These are phyloP conservation scores for Penicillium turbatum DNA, from an alignment of 495 filamentous ascomycete species.

Conservation along the genomic window DNA sequence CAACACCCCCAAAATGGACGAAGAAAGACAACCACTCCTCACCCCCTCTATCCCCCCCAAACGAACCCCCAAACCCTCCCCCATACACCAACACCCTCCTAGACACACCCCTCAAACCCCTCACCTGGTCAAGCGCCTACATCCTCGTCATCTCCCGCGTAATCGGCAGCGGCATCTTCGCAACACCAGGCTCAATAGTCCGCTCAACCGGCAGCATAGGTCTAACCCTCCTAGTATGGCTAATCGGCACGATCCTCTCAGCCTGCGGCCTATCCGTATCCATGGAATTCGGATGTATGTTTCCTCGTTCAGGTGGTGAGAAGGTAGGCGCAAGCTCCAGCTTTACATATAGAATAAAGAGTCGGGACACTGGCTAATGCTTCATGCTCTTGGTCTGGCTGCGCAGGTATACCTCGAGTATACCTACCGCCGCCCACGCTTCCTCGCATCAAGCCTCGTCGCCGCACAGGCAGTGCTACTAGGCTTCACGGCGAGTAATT, in stretches of 20 bases:
- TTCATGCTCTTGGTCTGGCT: background rate
- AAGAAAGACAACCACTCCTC: conserved; percentile 30
- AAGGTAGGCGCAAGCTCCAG: too few species aligned
- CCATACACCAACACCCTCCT: conserved; percentile 12
- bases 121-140: conserved; percentile 65
- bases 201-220: conserved; percentile 64
- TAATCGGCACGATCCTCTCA: conserved; percentile 56
- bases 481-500: conserved; percentile 57
- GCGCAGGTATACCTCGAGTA: conserved; percentile 65
- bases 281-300: conserved; percentile 69
- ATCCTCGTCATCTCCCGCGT: conserved; percentile 74
- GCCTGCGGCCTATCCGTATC: conserved; percentile 57
- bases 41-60: conserved; percentile 1
- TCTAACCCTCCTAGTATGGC: conserved; percentile 59
- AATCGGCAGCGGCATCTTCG: conserved; percentile 73
- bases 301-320: conserved; percentile 64
- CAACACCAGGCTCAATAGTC: conserved; percentile 66
- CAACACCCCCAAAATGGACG: conserved; percentile 17
- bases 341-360: too few species aligned
- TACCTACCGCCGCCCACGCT: conserved; percentile 63
- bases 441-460: conserved; percentile 64
- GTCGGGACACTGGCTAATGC: too few species aligned
- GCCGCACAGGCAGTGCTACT: conserved; percentile 64
- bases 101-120: conserved; percentile 16
- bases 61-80: background rate